These are phyloP conservation scores for Oryza punctata DNA, from an alignment of 176 grass and related monocot species.

Conservation along the genomic window DNA sequence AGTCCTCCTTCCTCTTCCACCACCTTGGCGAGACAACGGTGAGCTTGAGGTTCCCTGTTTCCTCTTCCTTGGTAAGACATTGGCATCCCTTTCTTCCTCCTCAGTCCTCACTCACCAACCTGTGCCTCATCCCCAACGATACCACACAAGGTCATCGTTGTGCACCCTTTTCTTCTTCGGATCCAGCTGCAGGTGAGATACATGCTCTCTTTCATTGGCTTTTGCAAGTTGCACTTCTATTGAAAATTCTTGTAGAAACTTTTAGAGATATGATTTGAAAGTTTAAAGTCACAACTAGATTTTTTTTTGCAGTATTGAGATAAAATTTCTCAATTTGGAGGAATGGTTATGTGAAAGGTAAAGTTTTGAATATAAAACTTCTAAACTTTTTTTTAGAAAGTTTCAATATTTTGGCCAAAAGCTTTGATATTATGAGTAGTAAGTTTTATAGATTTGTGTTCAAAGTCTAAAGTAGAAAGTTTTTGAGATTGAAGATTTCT, in stretches of 20 bases:
- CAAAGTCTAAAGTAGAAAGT: neutral
- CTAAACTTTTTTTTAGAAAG: neutral
- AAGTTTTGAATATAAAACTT: neutral
- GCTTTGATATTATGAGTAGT: neutral
- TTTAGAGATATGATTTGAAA: no score
- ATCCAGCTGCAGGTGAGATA: neutral
- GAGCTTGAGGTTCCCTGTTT: neutral
- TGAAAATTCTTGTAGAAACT: no score
- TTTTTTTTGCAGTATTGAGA: no score
- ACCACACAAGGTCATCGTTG: neutral
- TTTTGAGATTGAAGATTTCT: neutral
- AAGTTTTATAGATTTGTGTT: neutral
- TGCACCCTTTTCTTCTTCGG: neutral
- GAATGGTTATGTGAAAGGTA: no score
- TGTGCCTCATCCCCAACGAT: no score
- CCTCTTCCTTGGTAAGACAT: neutral
- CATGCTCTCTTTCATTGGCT: neutral
- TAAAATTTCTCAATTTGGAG: no score
- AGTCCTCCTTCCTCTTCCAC: neutral
- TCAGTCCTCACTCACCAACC: no score
- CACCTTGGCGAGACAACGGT: neutral
- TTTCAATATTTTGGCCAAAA: neutral
- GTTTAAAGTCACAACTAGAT: no score
- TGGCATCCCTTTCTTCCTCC: neutral
- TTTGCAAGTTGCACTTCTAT: neutral